Conservation (phyloP, 352 stramenopile genomes). For the Pythium graminicola region DNA sequence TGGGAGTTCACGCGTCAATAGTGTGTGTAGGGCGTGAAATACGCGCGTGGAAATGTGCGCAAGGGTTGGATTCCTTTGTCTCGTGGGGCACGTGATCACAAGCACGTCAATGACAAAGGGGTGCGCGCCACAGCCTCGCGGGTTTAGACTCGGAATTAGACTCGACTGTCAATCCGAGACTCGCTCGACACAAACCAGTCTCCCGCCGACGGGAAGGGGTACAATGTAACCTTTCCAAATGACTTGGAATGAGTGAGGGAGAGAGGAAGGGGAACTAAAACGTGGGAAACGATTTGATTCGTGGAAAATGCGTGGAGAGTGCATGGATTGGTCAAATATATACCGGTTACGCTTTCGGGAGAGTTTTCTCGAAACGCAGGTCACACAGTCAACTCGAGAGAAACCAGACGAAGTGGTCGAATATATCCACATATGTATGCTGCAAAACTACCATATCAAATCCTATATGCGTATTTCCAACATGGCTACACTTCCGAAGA, state of each 20-base stretch:
- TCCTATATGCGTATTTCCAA: neutral
- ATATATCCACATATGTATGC: neutral
- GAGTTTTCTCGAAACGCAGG: neutral
- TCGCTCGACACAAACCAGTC: slow-evolving; percentile 13
- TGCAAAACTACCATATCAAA: neutral
- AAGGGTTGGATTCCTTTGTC: neutral
- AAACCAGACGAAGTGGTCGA: slow-evolving; percentile 17
- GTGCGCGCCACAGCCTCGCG: slow-evolving; percentile 7
- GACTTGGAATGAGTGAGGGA: neutral
- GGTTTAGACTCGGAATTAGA: slow-evolving; percentile 10
- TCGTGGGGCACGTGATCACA: neutral
- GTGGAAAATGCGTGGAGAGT: neutral
- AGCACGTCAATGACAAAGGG: slow-evolving; percentile 19
- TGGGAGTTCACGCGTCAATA: neutral
- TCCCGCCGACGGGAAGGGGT: slow-evolving; percentile 8
- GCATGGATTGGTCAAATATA: slow-evolving; percentile 1
- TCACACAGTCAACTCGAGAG: neutral
- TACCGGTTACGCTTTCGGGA: neutral
- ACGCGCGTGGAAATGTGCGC: neutral
- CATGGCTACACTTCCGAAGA: slow-evolving; percentile 17
- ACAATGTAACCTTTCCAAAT: slow-evolving; percentile 2
- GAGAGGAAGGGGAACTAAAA: neutral
- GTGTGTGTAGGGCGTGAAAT: neutral
- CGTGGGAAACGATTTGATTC: slow-evolving; percentile 11
- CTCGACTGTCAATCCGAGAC: slow-evolving; percentile 23